Evolutionary conservation across 2,329 filamentous ascomycete genomes (phyloP).

Genomic region (Phyllosticta ampelicida): DNA sequence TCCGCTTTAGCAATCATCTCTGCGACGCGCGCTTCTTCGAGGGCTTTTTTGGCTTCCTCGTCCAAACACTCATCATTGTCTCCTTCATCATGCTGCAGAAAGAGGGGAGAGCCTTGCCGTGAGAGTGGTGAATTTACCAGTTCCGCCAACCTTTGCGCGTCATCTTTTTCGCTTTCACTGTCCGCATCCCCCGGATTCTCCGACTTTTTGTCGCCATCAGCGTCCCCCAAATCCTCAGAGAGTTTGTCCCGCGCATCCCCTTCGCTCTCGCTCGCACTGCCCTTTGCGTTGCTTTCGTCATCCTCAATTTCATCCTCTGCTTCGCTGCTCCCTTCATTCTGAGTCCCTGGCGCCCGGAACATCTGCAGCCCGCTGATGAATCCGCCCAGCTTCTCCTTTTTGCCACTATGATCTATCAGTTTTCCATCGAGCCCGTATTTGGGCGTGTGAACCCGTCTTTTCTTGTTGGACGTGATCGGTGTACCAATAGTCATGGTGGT

Average conservation of each 20-base stretch:
- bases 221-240: background rate
- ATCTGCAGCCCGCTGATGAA: constrained; percentile 38
- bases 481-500: constrained; percentile 54
- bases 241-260: background rate
- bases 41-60: constrained; percentile 45
- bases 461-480: constrained; percentile 35
- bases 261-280: background rate
- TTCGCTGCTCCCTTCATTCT: constrained; percentile 15
- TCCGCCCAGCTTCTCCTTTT: constrained; percentile 14
- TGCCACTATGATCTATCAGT: constrained; percentile 20
- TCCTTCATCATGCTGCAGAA: constrained; percentile 15
- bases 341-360: constrained; percentile 46
- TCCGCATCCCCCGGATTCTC: background rate
- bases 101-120: constrained; percentile 1
- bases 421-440: constrained; percentile 23
- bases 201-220: background rate
- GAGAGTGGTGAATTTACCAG: background rate
- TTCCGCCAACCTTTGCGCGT: background rate
- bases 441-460: constrained; percentile 32
- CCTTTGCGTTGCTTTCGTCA: background rate
- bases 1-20: constrained; percentile 37
- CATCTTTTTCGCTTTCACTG: background rate
- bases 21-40: constrained; percentile 35
- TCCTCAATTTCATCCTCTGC: constrained; percentile 8
- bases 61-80: constrained; percentile 40